Evolutionary conservation across 176 grass and related monocot species (phyloP).

Genomic region (Rhynchospora breviuscula): DNA sequence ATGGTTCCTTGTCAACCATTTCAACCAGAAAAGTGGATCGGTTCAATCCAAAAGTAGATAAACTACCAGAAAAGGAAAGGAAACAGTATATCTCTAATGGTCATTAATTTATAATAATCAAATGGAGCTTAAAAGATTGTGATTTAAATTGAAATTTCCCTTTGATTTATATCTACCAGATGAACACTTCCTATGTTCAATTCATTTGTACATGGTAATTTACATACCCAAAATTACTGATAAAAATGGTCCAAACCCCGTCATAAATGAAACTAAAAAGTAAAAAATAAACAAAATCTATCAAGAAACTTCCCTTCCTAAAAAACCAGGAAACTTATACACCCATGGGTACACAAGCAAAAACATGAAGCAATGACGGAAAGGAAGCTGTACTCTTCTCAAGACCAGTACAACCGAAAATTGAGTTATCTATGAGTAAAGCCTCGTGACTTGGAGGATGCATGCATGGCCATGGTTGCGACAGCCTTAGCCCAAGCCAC

Average conservation of each 20-base stretch:
- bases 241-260: background rate
- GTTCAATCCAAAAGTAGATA: background rate
- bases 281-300: background rate
- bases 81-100: background rate
- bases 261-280: background rate
- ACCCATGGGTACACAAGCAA: conserved; percentile 10
- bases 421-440: background rate
- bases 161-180: background rate
- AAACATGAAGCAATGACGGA: background rate
- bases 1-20: background rate
- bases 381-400: background rate
- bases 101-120: background rate
- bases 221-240: background rate
- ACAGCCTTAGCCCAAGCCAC: conserved; percentile 72
- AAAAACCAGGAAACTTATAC: background rate
- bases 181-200: background rate
- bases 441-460: background rate
- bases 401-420: background rate
- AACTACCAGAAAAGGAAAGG: background rate
- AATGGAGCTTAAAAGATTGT: background rate
- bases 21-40: background rate
- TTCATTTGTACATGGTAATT: background rate
- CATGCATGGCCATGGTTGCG: conserved; percentile 34
- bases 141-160: background rate
- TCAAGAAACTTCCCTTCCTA: conserved; percentile 13